These are phyloP conservation scores for Cordia subcordata DNA, from an alignment of 257 asterid genomes.

Conservation along the genomic window DNA sequence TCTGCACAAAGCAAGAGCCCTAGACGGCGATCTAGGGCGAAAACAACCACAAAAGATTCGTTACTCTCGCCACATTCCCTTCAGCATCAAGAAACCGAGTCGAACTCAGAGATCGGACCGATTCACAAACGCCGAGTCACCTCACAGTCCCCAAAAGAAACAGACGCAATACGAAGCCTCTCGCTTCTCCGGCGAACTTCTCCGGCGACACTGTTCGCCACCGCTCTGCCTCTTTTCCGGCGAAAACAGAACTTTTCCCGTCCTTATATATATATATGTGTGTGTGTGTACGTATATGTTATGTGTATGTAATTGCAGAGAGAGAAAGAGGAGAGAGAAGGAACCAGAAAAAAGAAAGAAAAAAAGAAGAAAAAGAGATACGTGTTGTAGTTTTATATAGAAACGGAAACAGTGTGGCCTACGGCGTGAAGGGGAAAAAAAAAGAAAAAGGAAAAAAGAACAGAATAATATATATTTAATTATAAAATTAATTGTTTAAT, in stretches of 20 bases:
- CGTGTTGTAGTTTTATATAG: slow-evolving; percentile 21
- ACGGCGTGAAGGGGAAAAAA: background rate
- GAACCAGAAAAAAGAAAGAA: slow-evolving; percentile 48
- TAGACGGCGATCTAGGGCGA: slow-evolving; percentile 52
- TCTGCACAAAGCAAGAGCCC: slow-evolving; percentile 27
- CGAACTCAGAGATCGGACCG: slow-evolving; percentile 63
- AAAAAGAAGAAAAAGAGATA: slow-evolving; percentile 38
- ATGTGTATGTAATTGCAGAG: slow-evolving; percentile 23
- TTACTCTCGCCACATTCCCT: slow-evolving; percentile 67
- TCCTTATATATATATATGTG: no score
- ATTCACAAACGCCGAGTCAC: slow-evolving; percentile 31
- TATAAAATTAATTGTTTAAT: no score
- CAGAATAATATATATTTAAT: no score
- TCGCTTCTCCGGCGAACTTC: slow-evolving; percentile 6
- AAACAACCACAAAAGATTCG: slow-evolving; percentile 21
- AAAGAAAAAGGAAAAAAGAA: no score
- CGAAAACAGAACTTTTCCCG: slow-evolving; percentile 37
- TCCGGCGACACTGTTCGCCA: no score
- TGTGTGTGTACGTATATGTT: slow-evolving; percentile 5
- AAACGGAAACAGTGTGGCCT: background rate
- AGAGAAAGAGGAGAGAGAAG: slow-evolving; percentile 39
- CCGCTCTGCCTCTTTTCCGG: no score
- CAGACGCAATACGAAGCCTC: slow-evolving; percentile 9
- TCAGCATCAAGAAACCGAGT: slow-evolving; percentile 26
- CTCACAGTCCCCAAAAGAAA: slow-evolving; percentile 14